Conservation (phyloP, 2,329 filamentous ascomycete species). For the Botrytis medusae region DNA sequence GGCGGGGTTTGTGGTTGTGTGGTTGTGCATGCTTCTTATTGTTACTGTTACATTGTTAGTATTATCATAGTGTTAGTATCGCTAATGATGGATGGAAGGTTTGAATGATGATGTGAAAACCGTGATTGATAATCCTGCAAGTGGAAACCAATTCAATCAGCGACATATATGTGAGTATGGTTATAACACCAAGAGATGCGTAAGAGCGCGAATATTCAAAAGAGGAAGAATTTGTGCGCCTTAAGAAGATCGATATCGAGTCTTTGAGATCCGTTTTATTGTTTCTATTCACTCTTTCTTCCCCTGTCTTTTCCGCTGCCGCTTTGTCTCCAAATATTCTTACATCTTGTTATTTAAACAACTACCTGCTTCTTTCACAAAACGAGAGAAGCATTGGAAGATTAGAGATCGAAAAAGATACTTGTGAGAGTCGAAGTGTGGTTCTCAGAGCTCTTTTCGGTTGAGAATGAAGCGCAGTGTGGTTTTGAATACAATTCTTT, state of each 20-base stretch:
- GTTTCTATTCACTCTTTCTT: not conserved
- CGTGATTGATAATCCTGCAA: too few species aligned
- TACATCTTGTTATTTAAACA: not conserved
- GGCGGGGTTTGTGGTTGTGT: too few species aligned
- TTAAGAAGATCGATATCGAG: not conserved
- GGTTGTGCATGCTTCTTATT: too few species aligned
- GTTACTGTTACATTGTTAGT: too few species aligned
- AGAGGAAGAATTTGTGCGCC: not conserved
- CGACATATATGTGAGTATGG: too few species aligned
- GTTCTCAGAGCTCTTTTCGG: not conserved
- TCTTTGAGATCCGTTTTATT: not conserved
- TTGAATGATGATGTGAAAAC: fast-evolving
- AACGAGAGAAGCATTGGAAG: fast-evolving
- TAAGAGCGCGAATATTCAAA: too few species aligned
- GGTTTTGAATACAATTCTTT: not conserved
- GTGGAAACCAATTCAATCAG: too few species aligned
- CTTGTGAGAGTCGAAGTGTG: not conserved
- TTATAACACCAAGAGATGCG: too few species aligned
- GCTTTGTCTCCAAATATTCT: not conserved
- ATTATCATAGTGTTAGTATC: too few species aligned
- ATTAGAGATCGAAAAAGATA: not conserved
- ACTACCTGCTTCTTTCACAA: not conserved
- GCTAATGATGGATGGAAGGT: not conserved
- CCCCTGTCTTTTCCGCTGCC: not conserved
- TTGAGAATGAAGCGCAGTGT: not conserved